These are phyloP conservation scores for Claviceps paspali DNA, from an alignment of 2,329 filamentous ascomycete genomes.

Conservation along the genomic window DNA sequence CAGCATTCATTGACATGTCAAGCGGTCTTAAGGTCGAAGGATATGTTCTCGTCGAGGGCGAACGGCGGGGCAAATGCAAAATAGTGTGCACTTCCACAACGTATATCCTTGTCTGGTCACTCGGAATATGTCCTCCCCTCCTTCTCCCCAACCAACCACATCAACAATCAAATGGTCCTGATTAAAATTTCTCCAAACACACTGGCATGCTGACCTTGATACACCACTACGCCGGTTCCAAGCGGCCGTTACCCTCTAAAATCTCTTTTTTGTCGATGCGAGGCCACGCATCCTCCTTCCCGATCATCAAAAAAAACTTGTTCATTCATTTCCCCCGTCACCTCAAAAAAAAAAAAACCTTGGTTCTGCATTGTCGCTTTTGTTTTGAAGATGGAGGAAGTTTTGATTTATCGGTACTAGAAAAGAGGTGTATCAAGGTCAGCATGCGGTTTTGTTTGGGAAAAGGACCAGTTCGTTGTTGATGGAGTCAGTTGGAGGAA, in stretches of 20 bases:
- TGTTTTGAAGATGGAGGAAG: not conserved
- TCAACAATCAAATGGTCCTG: too few relatives aligned
- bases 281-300: slow-evolving; percentile 13
- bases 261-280: slow-evolving; percentile 11
- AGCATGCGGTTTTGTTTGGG: too few relatives aligned
- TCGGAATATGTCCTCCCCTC: too few relatives aligned
- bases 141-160: too few relatives aligned
- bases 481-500: too few relatives aligned
- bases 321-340: not conserved
- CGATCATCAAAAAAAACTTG: not conserved
- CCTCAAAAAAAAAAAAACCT: not conserved
- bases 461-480: too few relatives aligned
- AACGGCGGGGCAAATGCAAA: too few relatives aligned
- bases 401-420: slow-evolving; percentile 16
- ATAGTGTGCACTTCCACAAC: too few relatives aligned
- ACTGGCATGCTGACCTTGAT: too few relatives aligned
- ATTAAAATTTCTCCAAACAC: too few relatives aligned
- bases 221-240: slow-evolving; percentile 32
- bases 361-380: not conserved
- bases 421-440: not conserved
- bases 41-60: too few relatives aligned
- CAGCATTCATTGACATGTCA: not conserved
- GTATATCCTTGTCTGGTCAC: too few relatives aligned
- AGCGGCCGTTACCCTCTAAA: slow-evolving; percentile 28
- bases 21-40: not conserved